Conservation (phyloP, 1,284 basidiomycete species). For the Jaminaea rosea region DNA sequence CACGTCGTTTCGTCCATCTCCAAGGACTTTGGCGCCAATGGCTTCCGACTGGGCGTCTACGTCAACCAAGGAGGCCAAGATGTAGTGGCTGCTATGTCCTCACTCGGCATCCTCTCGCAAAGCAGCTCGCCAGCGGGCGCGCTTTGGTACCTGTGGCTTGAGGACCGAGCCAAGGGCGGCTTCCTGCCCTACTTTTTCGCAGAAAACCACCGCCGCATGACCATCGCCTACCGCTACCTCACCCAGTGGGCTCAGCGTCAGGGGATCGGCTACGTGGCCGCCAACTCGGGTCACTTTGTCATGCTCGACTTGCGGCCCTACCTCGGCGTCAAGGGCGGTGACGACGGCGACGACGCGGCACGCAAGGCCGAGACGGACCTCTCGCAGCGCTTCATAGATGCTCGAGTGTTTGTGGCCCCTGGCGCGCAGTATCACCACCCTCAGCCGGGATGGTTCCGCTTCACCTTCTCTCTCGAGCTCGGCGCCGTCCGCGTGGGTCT, state of each 20-base stretch:
- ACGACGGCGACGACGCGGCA: background rate
- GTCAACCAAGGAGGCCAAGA: conserved; percentile 13
- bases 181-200: conserved; percentile 26
- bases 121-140: conserved; percentile 13
- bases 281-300: conserved; percentile 28
- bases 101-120: conserved; percentile 16
- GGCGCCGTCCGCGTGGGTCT: conserved; percentile 20
- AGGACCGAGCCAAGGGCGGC: conserved; percentile 10
- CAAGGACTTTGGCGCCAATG: conserved; percentile 36
- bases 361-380: conserved; percentile 13
- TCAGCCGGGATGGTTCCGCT: conserved; percentile 17
- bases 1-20: conserved; percentile 32
- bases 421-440: conserved; percentile 29
- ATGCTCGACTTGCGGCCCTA: conserved; percentile 15
- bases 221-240: conserved; percentile 13
- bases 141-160: conserved; percentile 19
- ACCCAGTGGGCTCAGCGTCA: conserved; percentile 13
- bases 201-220: conserved; percentile 21
- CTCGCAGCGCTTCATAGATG: conserved; percentile 12
- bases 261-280: conserved; percentile 14
- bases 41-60: conserved; percentile 29
- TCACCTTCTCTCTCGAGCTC: conserved; percentile 25
- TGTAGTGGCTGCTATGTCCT: conserved; percentile 12
- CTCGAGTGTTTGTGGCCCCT: conserved; percentile 19
- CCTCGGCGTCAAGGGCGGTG: background rate